Evolutionary conservation across 371 early-diverging fungal genomes (phyloP).

Genomic region (Syncephalastrum monosporum): DNA sequence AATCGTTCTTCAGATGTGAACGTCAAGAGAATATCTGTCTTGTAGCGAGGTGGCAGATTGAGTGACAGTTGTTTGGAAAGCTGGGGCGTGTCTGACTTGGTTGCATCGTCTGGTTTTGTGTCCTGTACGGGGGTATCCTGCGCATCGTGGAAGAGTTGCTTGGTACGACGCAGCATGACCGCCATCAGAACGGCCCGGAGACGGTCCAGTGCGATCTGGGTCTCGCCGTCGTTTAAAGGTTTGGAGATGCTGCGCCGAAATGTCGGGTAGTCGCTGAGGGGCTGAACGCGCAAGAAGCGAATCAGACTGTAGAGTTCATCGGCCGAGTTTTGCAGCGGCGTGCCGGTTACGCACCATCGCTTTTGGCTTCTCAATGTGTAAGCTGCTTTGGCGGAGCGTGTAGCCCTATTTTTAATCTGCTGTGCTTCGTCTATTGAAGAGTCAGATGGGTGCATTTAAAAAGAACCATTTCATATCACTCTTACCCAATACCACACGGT

Average conservation of each 20-base stretch:
- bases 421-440: conserved; percentile 88
- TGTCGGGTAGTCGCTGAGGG: conserved; percentile 50
- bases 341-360: conserved; percentile 90
- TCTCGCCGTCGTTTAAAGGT: conserved; percentile 43
- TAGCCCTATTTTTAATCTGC: conserved; percentile 75
- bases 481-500: conserved; percentile 47
- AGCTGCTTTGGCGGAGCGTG: conserved; percentile 65
- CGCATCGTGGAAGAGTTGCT: conserved; percentile 31
- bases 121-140: background rate
- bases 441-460: conserved; percentile 25
- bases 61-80: conserved; percentile 42
- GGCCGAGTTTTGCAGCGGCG: conserved; percentile 79
- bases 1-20: conserved; percentile 60
- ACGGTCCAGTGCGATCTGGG: conserved; percentile 43
- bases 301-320: conserved; percentile 85
- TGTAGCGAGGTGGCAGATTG: conserved; percentile 60
- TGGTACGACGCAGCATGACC: conserved; percentile 75
- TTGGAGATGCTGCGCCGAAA: conserved; percentile 59
- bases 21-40: conserved; percentile 44
- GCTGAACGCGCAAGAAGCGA: conserved; percentile 73
- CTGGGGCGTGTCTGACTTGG: conserved; percentile 2
- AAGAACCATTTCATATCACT: background rate
- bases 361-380: conserved; percentile 55
- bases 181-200: conserved; percentile 66
- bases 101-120: background rate